These are phyloP conservation scores for Fusarium duplospermum DNA, from an alignment of 2,329 filamentous ascomycete species.

Conservation along the genomic window DNA sequence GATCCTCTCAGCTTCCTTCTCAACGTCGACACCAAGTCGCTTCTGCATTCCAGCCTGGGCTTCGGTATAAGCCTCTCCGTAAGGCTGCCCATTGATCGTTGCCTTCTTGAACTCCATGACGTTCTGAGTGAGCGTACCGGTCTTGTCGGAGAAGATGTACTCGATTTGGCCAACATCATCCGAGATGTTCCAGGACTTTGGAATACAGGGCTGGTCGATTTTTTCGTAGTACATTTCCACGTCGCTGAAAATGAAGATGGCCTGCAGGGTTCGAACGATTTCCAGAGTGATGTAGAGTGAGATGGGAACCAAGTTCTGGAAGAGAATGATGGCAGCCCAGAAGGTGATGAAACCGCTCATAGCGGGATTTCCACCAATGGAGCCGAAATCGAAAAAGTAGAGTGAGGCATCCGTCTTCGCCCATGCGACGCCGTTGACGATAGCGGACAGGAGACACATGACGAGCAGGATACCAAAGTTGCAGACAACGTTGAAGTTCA, in stretches of 20 bases:
- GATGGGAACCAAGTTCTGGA: conserved; percentile 98
- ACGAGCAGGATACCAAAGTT: conserved; percentile 91
- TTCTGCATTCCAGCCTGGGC: conserved; percentile 97
- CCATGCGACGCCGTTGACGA: conserved; percentile 89
- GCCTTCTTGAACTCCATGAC: conserved; percentile 99
- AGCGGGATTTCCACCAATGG: conserved; percentile 78
- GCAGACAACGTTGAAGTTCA: conserved; percentile 98
- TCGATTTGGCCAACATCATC: conserved; percentile 98
- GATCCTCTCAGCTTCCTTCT: conserved; percentile 79
- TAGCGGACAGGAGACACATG: conserved; percentile 88
- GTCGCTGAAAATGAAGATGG: conserved; percentile 97
- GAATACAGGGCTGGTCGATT: conserved; percentile 93
- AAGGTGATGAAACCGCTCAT: conserved; percentile 96
- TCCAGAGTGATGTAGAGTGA: conserved; percentile 98
- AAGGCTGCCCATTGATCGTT: conserved; percentile 94
- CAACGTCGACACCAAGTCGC: conserved; percentile 86
- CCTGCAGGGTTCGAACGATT: conserved; percentile 92
- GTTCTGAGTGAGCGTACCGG: conserved; percentile 94
- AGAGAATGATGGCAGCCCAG: conserved; percentile 93
- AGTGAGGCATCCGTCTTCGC: conserved; percentile 78
- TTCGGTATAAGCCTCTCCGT: conserved; percentile 98
- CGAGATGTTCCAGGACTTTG: conserved; percentile 99
- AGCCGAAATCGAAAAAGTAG: conserved; percentile 85
- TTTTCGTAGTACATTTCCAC: conserved; percentile 96
- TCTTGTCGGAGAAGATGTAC: conserved; percentile 99